Percentiles rank a stretch among this genome's conserved stretches.
Evolutionary conservation across 2,329 filamentous ascomycete genomes (phyloP).

Genomic region (Aspergillus felis): DNA sequence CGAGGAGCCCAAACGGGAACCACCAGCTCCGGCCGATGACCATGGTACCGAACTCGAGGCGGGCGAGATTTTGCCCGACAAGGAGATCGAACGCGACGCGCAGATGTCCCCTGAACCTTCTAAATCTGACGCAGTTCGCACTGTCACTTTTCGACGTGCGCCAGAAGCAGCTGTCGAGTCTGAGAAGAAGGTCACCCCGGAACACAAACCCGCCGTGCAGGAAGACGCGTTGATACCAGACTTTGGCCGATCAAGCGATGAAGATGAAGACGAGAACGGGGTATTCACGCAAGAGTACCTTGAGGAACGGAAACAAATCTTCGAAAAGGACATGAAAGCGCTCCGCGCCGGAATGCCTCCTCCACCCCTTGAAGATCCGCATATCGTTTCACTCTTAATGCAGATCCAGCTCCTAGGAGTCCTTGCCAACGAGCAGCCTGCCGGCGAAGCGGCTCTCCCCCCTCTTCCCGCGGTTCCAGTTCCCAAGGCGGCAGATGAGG

Average conservation of each 20-base stretch:
- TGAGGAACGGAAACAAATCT: conserved; percentile 42
- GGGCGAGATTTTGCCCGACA: conserved; percentile 12
- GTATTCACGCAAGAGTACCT: conserved; percentile 47
- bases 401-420: conserved; percentile 44
- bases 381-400: conserved; percentile 38
- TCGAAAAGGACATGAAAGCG: conserved; percentile 43
- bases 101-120: background rate
- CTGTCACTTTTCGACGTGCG: conserved; percentile 1
- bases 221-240: conserved; percentile 27
- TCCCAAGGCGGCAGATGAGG: conserved; percentile 3
- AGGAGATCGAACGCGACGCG: conserved; percentile 6
- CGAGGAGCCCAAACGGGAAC: conserved; percentile 18
- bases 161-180: conserved; percentile 2
- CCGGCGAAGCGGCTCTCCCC: conserved; percentile 16
- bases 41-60: conserved; percentile 11
- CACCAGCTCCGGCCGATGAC: conserved; percentile 10
- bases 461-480: conserved; percentile 2
- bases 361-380: conserved; percentile 40
- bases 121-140: background rate
- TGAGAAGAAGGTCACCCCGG: conserved; percentile 4
- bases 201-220: background rate
- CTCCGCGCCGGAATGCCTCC: conserved; percentile 42
- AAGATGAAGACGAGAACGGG: conserved; percentile 43
- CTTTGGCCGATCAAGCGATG: conserved; percentile 36
- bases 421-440: conserved; percentile 32